Percentiles rank a stretch among this genome's conserved stretches.
These are phyloP conservation scores for Saccharomycopsis schoenii DNA, from an alignment of 805 yeast species.

Conservation along the genomic window DNA sequence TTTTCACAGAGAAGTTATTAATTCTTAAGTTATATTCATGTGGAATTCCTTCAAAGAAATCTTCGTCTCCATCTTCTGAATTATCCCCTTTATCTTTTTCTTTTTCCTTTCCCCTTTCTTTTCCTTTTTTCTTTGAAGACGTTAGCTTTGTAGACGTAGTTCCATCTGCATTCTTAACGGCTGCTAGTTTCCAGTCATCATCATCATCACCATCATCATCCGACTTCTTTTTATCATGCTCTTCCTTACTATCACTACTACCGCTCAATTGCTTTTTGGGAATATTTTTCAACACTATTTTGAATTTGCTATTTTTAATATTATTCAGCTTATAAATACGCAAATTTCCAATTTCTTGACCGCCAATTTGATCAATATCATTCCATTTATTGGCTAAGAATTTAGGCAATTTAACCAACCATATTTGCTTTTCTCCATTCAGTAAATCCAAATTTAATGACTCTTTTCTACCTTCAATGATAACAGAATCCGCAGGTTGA, in stretches of 20 bases:
- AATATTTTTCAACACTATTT: slow-evolving; percentile 42
- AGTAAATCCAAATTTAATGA: slow-evolving; percentile 67
- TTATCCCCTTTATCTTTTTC: not conserved
- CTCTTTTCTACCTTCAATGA: slow-evolving; percentile 33
- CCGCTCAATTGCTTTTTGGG: not conserved
- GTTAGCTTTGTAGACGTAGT: not conserved
- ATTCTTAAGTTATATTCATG: slow-evolving; percentile 74
- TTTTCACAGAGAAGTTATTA: slow-evolving; percentile 70
- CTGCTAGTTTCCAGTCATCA: not conserved
- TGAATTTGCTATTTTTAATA: slow-evolving; percentile 36
- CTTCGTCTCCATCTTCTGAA: slow-evolving; percentile 11
- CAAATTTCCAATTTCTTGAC: slow-evolving; percentile 73
- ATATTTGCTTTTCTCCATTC: slow-evolving; percentile 59
- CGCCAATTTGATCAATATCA: slow-evolving; percentile 48
- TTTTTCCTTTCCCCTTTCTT: not conserved
- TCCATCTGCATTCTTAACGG: not conserved
- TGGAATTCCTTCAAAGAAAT: slow-evolving; percentile 53
- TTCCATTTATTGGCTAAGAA: slow-evolving; percentile 79
- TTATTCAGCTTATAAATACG: slow-evolving; percentile 46
- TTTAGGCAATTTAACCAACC: slow-evolving; percentile 88
- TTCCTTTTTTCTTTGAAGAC: not conserved
- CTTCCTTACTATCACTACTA: not conserved
- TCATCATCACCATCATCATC: not conserved
- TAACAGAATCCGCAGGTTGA: slow-evolving; percentile 21
- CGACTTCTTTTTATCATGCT: not conserved